Base-by-base conservation (phyloP, 2,329 filamentous ascomycete species). In the Scleromitrula shiraiana region DNA sequence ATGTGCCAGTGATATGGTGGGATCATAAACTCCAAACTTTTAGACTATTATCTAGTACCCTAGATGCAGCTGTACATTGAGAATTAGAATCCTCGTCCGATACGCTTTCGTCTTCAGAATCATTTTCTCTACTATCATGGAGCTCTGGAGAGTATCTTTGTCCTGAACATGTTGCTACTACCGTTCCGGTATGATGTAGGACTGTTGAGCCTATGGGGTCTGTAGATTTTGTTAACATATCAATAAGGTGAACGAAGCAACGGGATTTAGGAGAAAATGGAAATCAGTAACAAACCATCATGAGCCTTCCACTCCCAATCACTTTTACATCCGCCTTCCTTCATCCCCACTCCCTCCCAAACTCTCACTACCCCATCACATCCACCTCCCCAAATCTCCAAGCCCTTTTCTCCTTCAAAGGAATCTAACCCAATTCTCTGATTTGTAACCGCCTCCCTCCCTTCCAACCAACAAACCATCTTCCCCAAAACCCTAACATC, bases 311-410 rank as follows among this genome's bases (percentile, higher is more conserved):
- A 65, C 36, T 62, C 59, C 62, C 59, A 64, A 27, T 41, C 45
- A 15, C 52, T 57, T 42, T 54, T 49, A 39, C 53, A 26, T 7
- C 37, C 51, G 1, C 67, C 64, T 14, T 76, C 77, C 37, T 67
- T 70, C 32, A 61, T 64, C 22, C 78, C 78, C 0, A 80, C 72
- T 9, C 69, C 68, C 36, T 82, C 75, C 74, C 77, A 83, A 6
- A 82, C 72, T 37, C 69, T 68, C n/a, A 80, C 73, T 3, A 64
- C 59, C 1, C 80, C 79, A 51, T 72, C 67, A 36, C 70, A 67
- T 0, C 74, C 71, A 2, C 80, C 80, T 5, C 76, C 76, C 80
- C 80, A 83, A 38, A 83, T 69, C 60, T 83, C 80, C 52, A 79
- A 80, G 2, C 72, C 71, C 1, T 66, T 65, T 2, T 61, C 55